These are phyloP conservation scores for Golubevia sp. DNA, from an alignment of 1,284 basidiomycete genomes.

Conservation along the genomic window DNA sequence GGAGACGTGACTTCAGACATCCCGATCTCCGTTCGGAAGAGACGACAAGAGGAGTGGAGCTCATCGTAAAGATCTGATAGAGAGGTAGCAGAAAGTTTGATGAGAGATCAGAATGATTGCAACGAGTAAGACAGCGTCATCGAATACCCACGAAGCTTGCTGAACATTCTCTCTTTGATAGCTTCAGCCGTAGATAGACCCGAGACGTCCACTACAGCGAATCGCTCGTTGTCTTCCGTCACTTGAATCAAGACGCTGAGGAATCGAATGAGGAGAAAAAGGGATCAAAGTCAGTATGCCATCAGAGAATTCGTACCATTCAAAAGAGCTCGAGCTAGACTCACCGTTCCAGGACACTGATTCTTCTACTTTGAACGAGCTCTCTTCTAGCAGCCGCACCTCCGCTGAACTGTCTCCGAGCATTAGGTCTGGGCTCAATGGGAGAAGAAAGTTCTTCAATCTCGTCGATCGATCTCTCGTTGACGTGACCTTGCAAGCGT, in stretches of 20 bases:
- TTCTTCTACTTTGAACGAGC: no score
- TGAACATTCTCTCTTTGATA: constrained; percentile 55
- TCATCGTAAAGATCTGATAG: constrained; percentile 6
- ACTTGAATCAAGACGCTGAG: constrained; percentile 53
- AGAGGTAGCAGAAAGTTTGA: background rate
- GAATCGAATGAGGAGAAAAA: no score
- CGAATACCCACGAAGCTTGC: constrained; percentile 41
- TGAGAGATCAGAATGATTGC: constrained; percentile 4
- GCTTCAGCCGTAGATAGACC: constrained; percentile 44
- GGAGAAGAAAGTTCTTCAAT: no score
- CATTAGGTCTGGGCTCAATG: no score
- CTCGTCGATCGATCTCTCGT: no score
- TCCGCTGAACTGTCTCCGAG: no score
- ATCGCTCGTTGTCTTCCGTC: constrained; percentile 59
- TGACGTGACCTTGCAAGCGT: no score
- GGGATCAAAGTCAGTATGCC: no score
- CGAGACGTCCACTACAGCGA: constrained; percentile 57
- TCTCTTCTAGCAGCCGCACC: no score
- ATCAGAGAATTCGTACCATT: no score
- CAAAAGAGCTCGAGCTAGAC: no score
- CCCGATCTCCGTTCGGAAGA: constrained; percentile 58
- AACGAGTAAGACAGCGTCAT: constrained; percentile 35
- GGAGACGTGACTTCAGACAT: constrained; percentile 36
- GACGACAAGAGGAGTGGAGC: constrained; percentile 2
- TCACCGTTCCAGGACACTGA: no score